A percentile compares a stretch with the other conserved stretches of the same genome.
phyloP scores from a whole-genome alignment of 176 grass and related monocot genomes.

The Poa annua region DNA sequence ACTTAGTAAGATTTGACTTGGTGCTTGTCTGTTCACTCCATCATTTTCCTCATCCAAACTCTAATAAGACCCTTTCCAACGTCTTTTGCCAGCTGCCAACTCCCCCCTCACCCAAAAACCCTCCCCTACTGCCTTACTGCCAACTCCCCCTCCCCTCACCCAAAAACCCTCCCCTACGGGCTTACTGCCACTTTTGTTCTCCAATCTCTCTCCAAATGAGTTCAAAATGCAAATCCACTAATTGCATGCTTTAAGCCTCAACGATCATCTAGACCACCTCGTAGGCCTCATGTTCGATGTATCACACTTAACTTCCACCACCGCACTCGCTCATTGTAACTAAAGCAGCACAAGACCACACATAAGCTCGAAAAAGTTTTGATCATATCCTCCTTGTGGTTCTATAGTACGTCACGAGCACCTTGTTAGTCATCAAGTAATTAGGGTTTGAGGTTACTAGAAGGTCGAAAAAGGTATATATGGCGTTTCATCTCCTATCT shows the following conservation, averaged over 20 bases:
- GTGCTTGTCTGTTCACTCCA: too few relatives aligned
- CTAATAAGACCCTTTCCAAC: background rate
- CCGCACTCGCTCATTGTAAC: too few relatives aligned
- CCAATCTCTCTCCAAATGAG: background rate
- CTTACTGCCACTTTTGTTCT: background rate
- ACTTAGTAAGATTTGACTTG: background rate
- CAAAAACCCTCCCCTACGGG: background rate
- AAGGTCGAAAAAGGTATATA: background rate
- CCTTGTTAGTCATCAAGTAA: background rate
- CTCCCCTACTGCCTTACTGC: too few relatives aligned
- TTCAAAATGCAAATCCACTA: background rate
- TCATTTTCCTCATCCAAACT: too few relatives aligned
- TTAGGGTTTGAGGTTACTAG: background rate
- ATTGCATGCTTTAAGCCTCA: too few relatives aligned
- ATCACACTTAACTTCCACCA: too few relatives aligned
- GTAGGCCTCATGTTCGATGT: background rate
- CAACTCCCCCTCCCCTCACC: background rate
- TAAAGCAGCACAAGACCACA: too few relatives aligned
- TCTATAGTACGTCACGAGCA: too few relatives aligned
- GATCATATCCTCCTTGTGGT: too few relatives aligned
- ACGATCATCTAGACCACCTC: background rate
- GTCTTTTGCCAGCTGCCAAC: background rate
- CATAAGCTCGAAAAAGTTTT: too few relatives aligned
- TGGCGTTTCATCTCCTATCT: background rate
- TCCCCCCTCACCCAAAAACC: background rate